These are phyloP conservation scores for Balakata baccata DNA, from an alignment of 345 rosid genomes.

Conservation along the genomic window DNA sequence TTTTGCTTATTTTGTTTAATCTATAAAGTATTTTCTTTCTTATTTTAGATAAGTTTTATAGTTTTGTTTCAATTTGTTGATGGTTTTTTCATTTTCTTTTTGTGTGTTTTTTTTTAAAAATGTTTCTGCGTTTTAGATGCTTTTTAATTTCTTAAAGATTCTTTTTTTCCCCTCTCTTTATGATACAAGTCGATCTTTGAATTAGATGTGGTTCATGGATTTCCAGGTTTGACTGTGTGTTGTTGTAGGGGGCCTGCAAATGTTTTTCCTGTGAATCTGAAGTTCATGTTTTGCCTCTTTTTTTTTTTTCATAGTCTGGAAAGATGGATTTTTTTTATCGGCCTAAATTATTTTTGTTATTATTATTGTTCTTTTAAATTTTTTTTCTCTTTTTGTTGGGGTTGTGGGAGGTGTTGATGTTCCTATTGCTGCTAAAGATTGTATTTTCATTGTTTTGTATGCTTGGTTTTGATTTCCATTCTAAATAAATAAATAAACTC, in stretches of 20 bases:
- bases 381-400: not conserved
- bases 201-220: conserved; percentile 5
- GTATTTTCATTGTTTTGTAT: not conserved
- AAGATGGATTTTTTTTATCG: not conserved
- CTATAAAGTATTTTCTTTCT: not conserved
- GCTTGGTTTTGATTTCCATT: not conserved
- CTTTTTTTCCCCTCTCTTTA: not conserved
- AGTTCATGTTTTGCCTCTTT: not conserved
- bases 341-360: not conserved
- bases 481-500: not conserved
- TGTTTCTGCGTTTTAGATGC: not conserved
- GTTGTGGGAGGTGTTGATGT: not conserved
- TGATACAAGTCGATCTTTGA: not conserved
- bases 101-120: too few species aligned
- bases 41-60: not conserved
- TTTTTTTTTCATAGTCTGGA: not conserved
- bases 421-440: not conserved
- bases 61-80: not conserved
- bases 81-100: not conserved
- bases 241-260: not conserved
- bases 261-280: not conserved
- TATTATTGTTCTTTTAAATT: too few species aligned
- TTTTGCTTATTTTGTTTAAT: conserved; percentile 16
- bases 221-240: not conserved
- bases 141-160: not conserved